Conservation (phyloP, 2,329 filamentous ascomycete species). For the Chrysosphaeria jannelii region DNA sequence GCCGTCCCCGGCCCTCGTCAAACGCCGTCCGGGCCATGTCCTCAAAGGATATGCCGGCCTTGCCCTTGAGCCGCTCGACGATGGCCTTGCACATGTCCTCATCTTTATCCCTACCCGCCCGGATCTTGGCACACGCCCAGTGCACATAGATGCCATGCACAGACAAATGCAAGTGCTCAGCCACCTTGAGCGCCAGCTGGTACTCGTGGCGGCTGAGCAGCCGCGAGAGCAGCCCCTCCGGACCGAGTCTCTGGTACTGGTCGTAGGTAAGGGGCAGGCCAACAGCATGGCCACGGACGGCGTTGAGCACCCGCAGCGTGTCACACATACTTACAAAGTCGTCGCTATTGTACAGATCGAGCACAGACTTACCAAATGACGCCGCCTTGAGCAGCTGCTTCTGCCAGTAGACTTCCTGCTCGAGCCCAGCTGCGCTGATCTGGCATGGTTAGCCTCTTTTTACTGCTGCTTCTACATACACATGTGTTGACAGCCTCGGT, state of each 20-base stretch:
- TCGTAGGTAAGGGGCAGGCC: slow-evolving; percentile 79
- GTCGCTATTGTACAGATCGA: slow-evolving; percentile 92
- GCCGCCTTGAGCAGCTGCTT: slow-evolving; percentile 89
- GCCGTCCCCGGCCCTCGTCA: slow-evolving; percentile 65
- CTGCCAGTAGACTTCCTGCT: slow-evolving; percentile 76
- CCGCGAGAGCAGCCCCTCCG: slow-evolving; percentile 61
- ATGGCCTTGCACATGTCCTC: slow-evolving; percentile 65
- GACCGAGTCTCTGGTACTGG: slow-evolving; percentile 71
- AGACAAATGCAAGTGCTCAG: slow-evolving; percentile 59
- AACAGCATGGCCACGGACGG: slow-evolving; percentile 69
- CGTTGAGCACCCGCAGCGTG: slow-evolving; percentile 71
- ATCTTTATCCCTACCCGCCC: slow-evolving; percentile 57
- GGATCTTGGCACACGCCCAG: slow-evolving; percentile 88
- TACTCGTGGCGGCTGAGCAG: slow-evolving; percentile 79
- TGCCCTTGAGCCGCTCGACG: slow-evolving; percentile 60
- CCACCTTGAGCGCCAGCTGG: slow-evolving; percentile 62
- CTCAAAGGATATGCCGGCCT: slow-evolving; percentile 84
- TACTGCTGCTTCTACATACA: no score
- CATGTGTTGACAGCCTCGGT: slow-evolving; percentile 85
- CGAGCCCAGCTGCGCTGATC: slow-evolving; percentile 67
- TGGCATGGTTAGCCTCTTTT: slow-evolving; percentile 1
- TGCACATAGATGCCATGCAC: slow-evolving; percentile 83
- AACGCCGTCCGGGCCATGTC: slow-evolving; percentile 79
- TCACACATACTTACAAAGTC: slow-evolving; percentile 98
- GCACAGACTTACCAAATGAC: slow-evolving; percentile 87